Evolutionary conservation across 371 early-diverging fungal genomes (phyloP).

Genomic region (Rhizomucor pusillus): DNA sequence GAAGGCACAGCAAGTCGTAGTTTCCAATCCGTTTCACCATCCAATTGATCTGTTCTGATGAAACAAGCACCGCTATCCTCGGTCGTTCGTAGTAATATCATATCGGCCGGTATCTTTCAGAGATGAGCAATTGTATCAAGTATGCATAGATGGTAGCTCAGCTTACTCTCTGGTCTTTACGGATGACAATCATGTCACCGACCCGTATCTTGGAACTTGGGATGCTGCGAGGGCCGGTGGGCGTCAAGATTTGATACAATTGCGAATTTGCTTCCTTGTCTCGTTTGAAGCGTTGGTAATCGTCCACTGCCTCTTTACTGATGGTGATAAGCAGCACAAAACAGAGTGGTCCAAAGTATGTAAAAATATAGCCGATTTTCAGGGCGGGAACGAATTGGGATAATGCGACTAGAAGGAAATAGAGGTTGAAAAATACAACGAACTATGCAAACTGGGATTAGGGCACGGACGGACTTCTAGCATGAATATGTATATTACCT

Average conservation of each 20-base stretch:
- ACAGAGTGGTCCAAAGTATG: slow-evolving; percentile 94
- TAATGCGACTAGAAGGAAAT: slow-evolving; percentile 94
- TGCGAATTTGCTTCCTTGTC: slow-evolving; percentile 96
- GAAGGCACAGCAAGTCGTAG: slow-evolving; percentile 83
- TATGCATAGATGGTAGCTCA: not conserved
- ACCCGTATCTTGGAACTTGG: slow-evolving; percentile 88
- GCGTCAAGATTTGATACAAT: slow-evolving; percentile 62
- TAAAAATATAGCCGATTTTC: slow-evolving; percentile 88
- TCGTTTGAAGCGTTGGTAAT: slow-evolving; percentile 85
- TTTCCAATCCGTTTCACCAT: slow-evolving; percentile 99
- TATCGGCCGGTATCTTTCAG: slow-evolving; percentile 82
- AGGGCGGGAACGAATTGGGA: slow-evolving; percentile 92
- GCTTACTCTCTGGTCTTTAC: slow-evolving; percentile 85
- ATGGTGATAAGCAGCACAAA: slow-evolving; percentile 94
- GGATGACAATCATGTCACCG: slow-evolving; percentile 91
- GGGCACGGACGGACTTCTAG: too few species aligned
- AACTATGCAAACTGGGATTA: slow-evolving; percentile 56
- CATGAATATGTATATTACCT: too few species aligned
- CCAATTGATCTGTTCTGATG: slow-evolving; percentile 99
- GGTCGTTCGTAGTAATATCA: slow-evolving; percentile 85
- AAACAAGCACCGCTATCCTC: slow-evolving; percentile 92
- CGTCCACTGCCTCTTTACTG: slow-evolving; percentile 96
- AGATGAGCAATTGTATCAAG: slow-evolving; percentile 3
- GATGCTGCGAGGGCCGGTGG: slow-evolving; percentile 58
- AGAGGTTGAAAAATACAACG: slow-evolving; percentile 96